Evolutionary conservation across 768 basidiomycete genomes (phyloP).

Genomic region (Suillus lakei): DNA sequence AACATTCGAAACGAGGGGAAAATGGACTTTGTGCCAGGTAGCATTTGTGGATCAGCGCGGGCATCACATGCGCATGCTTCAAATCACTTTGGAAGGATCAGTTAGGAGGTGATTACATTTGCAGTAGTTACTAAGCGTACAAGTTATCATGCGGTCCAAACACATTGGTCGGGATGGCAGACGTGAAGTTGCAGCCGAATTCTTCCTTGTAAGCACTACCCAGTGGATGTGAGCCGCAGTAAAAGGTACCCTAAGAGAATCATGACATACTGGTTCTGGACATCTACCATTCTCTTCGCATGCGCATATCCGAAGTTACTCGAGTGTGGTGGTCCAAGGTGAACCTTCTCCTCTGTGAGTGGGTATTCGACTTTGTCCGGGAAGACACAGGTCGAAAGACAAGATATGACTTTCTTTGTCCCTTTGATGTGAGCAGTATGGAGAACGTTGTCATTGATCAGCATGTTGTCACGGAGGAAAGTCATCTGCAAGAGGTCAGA

Average conservation of each 20-base stretch:
- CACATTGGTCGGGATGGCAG: constrained; percentile 97
- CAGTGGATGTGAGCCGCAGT: constrained; percentile 2
- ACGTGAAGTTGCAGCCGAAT: constrained; percentile 93
- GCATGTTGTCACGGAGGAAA: constrained; percentile 92
- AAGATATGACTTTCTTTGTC: constrained; percentile 85
- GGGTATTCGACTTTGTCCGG: constrained; percentile 95
- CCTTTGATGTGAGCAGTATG: constrained; percentile 70
- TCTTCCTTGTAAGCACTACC: constrained; percentile 93
- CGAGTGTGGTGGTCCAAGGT: constrained; percentile 88
- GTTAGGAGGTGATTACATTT: constrained; percentile 4
- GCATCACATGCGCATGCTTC: constrained; percentile 92
- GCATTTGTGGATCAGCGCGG: constrained; percentile 92
- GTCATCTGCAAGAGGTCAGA: constrained; percentile 57
- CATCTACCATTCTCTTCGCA: constrained; percentile 94
- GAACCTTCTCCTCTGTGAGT: constrained; percentile 91
- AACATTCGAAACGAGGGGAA: constrained; percentile 3
- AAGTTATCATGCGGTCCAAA: constrained; percentile 96
- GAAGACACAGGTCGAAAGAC: constrained; percentile 96
- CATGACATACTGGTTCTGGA: constrained; percentile 83
- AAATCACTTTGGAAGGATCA: constrained; percentile 64
- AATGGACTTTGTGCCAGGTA: constrained; percentile 82
- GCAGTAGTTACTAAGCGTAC: constrained; percentile 44
- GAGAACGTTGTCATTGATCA: constrained; percentile 95
- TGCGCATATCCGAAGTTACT: constrained; percentile 98
- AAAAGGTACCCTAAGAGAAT: background rate